phyloP scores from a whole-genome alignment of 352 stramenopile genomes.

The Pythium phragmiticola region DNA sequence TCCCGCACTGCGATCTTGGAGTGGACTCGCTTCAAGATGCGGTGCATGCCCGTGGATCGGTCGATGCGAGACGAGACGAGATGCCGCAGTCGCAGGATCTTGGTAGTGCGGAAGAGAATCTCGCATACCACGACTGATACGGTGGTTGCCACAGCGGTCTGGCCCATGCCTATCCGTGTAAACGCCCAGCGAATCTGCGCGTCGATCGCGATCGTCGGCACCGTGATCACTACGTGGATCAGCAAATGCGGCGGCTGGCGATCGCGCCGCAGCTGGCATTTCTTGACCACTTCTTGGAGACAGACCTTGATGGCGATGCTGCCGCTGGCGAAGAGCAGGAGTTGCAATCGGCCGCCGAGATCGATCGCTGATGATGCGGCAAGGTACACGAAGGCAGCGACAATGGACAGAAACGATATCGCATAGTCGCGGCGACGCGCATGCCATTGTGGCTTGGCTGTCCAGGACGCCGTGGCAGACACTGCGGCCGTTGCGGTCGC shows the following conservation, averaged over 20 bases:
- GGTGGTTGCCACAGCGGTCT: conserved; percentile 11
- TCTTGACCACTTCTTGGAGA: too few relatives aligned
- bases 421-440: too few relatives aligned
- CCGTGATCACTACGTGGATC: conserved; percentile 28
- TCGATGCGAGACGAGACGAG: conserved; percentile 24
- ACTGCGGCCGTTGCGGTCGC: too few relatives aligned
- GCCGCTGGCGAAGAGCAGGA: too few relatives aligned
- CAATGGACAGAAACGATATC: too few relatives aligned
- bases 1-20: conserved; percentile 30
- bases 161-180: conserved; percentile 25
- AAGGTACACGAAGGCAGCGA: too few relatives aligned
- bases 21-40: conserved; percentile 34
- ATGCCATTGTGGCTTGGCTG: too few relatives aligned
- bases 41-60: conserved; percentile 30
- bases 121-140: conserved; percentile 31
- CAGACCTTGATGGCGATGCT: too few relatives aligned
- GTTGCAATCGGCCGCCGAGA: too few relatives aligned
- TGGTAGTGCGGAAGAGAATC: conserved; percentile 37
- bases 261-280: background rate
- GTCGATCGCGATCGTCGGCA: conserved; percentile 34
- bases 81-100: conserved; percentile 34
- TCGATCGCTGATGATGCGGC: too few relatives aligned
- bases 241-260: conserved; percentile 13
- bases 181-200: conserved; percentile 34
- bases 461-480: too few relatives aligned